Evolutionary conservation across 2,329 filamentous ascomycete genomes (phyloP).

Genomic region (Cladosporium sp.): DNA sequence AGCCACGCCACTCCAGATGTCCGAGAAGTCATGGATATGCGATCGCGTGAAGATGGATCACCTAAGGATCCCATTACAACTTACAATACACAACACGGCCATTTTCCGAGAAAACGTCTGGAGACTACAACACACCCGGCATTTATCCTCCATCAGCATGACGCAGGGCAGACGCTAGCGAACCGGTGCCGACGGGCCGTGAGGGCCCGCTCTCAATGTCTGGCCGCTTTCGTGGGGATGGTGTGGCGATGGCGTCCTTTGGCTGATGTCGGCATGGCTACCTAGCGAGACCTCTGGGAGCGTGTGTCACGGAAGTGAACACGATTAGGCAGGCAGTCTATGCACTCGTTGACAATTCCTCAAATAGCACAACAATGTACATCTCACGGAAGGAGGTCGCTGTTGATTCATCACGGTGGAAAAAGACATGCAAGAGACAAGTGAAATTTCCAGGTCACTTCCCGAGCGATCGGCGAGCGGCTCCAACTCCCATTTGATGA

Average conservation of each 20-base stretch:
- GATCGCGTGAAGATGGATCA: too few species aligned
- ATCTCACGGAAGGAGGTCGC: background rate
- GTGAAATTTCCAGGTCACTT: background rate
- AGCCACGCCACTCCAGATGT: too few species aligned
- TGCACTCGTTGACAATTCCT: background rate
- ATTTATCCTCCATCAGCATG: background rate
- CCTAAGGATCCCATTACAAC: too few species aligned
- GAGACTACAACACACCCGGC: background rate
- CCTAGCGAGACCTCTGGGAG: background rate
- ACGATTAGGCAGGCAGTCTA: background rate
- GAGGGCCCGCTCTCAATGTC: background rate
- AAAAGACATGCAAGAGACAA: background rate
- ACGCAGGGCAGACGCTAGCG: background rate
- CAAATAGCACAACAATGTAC: background rate
- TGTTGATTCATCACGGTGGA: background rate
- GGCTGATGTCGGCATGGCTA: background rate
- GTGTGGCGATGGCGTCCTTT: background rate
- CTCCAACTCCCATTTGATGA: background rate
- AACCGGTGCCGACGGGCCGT: slow-evolving; percentile 3
- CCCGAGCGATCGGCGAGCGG: background rate
- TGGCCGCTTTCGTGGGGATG: background rate
- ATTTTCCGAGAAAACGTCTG: too few species aligned
- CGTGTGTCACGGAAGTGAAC: background rate
- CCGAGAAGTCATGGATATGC: too few species aligned
- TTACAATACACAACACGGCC: too few species aligned